Conservation (phyloP, 2,329 filamentous ascomycete genomes). For the Lasiodiplodia sp. region DNA sequence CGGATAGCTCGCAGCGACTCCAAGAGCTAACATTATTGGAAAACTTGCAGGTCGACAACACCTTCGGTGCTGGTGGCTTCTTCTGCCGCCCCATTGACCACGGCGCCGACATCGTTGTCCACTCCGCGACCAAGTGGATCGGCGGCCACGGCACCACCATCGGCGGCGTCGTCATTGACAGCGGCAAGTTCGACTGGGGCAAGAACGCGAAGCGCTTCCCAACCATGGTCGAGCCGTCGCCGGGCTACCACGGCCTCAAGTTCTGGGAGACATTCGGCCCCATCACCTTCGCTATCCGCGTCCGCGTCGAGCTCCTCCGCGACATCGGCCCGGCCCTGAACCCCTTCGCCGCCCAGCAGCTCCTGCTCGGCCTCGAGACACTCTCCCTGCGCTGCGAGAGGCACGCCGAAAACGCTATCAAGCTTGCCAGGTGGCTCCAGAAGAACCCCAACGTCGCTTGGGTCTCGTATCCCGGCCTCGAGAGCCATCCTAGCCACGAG, state of each 20-base stretch:
- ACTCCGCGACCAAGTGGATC: slow-evolving; percentile 97
- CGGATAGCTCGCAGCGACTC: background rate
- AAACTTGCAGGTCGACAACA: slow-evolving; percentile 78
- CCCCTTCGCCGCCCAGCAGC: slow-evolving; percentile 91
- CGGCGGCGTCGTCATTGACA: slow-evolving; percentile 83
- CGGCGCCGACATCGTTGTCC: slow-evolving; percentile 91
- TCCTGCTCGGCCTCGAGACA: slow-evolving; percentile 88
- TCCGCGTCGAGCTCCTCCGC: slow-evolving; percentile 87
- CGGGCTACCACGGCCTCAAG: slow-evolving; percentile 90
- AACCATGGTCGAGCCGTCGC: slow-evolving; percentile 86
- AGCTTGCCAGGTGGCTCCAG: slow-evolving; percentile 83
- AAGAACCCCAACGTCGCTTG: slow-evolving; percentile 83
- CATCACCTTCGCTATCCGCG: slow-evolving; percentile 81
- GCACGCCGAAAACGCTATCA: slow-evolving; percentile 83
- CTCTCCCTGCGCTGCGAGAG: slow-evolving; percentile 85
- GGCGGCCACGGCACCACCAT: slow-evolving; percentile 94
- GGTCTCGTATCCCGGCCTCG: slow-evolving; percentile 92
- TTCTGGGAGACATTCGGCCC: slow-evolving; percentile 93
- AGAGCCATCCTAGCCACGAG: slow-evolving; percentile 80
- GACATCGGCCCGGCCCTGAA: slow-evolving; percentile 85
- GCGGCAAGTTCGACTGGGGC: slow-evolving; percentile 94
- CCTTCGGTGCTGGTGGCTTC: slow-evolving; percentile 92
- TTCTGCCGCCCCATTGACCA: slow-evolving; percentile 86
- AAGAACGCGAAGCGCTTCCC: slow-evolving; percentile 85
- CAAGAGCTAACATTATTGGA: slow-evolving; percentile 2